A percentile compares a stretch with the other conserved stretches of the same genome.
Evolutionary conservation across 805 yeast genomes (phyloP).

Genomic region (Myxozyma geophila): DNA sequence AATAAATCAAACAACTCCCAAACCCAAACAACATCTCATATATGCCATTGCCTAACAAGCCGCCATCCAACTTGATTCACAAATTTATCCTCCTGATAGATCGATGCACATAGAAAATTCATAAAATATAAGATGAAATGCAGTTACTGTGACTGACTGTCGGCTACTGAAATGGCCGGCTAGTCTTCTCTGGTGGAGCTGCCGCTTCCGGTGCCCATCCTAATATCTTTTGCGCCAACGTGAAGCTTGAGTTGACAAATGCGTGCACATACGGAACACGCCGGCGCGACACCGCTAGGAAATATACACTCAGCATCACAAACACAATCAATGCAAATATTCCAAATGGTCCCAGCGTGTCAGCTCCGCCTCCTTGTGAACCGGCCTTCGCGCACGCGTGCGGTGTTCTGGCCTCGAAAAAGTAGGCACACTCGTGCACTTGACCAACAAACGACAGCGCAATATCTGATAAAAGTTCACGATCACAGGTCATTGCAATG

Average conservation of each 20-base stretch:
- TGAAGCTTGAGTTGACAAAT: slow-evolving; percentile 18
- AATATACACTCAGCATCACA: slow-evolving; percentile 31
- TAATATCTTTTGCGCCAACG: slow-evolving; percentile 7
- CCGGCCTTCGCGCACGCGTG: slow-evolving; percentile 77
- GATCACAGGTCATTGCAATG: slow-evolving; percentile 76
- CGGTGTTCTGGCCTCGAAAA: slow-evolving; percentile 81
- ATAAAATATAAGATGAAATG: background rate
- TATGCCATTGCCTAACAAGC: background rate
- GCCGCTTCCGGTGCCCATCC: slow-evolving; percentile 14
- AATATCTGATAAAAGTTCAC: slow-evolving; percentile 59
- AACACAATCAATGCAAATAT: slow-evolving; percentile 50
- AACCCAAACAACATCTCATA: background rate
- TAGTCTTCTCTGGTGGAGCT: slow-evolving; percentile 5
- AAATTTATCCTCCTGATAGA: too few relatives aligned
- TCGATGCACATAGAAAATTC: background rate
- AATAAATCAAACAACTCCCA: background rate
- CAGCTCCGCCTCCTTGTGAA: slow-evolving; percentile 58
- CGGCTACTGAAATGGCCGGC: slow-evolving; percentile 3
- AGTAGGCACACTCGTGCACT: slow-evolving; percentile 75
- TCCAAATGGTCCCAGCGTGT: slow-evolving; percentile 59
- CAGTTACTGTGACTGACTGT: background rate
- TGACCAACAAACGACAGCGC: slow-evolving; percentile 71
- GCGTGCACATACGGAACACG: slow-evolving; percentile 35
- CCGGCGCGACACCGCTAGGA: slow-evolving; percentile 32
- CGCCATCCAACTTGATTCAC: background rate